A percentile compares a stretch with the other conserved stretches of the same genome.
Evolutionary conservation across 805 yeast genomes (phyloP).

Genomic region (Yamadazyma nakazawae): DNA sequence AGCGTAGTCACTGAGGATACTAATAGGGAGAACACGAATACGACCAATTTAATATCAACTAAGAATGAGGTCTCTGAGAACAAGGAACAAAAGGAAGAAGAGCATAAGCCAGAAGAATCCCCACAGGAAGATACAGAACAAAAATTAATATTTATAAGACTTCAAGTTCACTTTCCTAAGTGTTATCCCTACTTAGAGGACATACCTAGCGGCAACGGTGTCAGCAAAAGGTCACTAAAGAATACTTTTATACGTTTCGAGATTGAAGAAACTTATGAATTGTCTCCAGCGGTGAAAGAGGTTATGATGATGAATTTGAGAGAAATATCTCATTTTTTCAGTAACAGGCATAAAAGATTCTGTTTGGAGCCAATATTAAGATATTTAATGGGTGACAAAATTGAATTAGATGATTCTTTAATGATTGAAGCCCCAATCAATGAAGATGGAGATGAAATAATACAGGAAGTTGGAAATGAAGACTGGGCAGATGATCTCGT

Average conservation of each 20-base stretch:
- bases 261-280: constrained; percentile 78
- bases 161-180: constrained; percentile 67
- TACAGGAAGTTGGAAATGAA: constrained; percentile 35
- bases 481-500: constrained; percentile 44
- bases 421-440: constrained; percentile 22
- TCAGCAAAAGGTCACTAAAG: constrained; percentile 19
- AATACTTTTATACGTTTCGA: constrained; percentile 39
- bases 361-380: constrained; percentile 81
- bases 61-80: constrained; percentile 1
- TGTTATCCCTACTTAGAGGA: constrained; percentile 68
- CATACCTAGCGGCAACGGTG: constrained; percentile 3
- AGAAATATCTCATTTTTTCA: constrained; percentile 54
- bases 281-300: constrained; percentile 45
- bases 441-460: constrained; percentile 21
- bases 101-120: not conserved
- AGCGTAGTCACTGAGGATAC: not conserved
- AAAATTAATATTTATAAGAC: constrained; percentile 59
- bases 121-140: constrained; percentile 25
- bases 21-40: not conserved
- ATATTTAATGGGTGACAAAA: constrained; percentile 75
- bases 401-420: constrained; percentile 39
- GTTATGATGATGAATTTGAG: constrained; percentile 51
- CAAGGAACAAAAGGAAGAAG: constrained; percentile 1
- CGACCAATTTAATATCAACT: not conserved
- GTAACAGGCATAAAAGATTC: constrained; percentile 52